phyloP scores from a whole-genome alignment of 805 yeast genomes.

The Candida argentea region DNA sequence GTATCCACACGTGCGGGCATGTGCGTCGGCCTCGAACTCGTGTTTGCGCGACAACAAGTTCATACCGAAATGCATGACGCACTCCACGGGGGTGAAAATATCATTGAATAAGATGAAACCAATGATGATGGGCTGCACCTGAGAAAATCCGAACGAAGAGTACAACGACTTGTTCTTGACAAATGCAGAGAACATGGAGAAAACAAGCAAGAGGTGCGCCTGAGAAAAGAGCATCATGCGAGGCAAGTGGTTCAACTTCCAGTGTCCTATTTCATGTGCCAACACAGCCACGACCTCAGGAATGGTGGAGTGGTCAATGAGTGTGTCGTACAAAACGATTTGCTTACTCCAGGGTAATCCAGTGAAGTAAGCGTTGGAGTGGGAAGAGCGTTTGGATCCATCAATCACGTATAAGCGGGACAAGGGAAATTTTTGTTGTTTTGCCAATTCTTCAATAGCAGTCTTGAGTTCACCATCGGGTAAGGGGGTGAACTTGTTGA shows the following conservation, averaged over 20 bases:
- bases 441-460: constrained; percentile 73
- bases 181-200: constrained; percentile 70
- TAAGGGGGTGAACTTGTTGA: constrained; percentile 84
- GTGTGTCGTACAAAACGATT: constrained; percentile 87
- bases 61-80: constrained; percentile 53
- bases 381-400: constrained; percentile 94
- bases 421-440: constrained; percentile 72
- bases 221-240: constrained; percentile 60
- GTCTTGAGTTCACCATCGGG: constrained; percentile 82
- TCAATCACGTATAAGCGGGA: constrained; percentile 81
- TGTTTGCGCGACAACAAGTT: constrained; percentile 71
- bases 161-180: constrained; percentile 72
- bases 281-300: constrained; percentile 86
- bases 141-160: constrained; percentile 63
- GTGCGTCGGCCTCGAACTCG: constrained; percentile 90
- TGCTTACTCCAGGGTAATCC: constrained; percentile 97
- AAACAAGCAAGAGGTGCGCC: constrained; percentile 50
- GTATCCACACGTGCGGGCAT: constrained; percentile 68
- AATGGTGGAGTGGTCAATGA: constrained; percentile 67
- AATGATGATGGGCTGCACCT: constrained; percentile 59
- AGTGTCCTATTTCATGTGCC: constrained; percentile 98
- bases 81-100: constrained; percentile 67
- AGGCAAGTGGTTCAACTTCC: constrained; percentile 87
- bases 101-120: constrained; percentile 79
- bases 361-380: constrained; percentile 92